Conservation (phyloP, 1,284 basidiomycete genomes). For the Exobasidium cylindrosporum region DNA sequence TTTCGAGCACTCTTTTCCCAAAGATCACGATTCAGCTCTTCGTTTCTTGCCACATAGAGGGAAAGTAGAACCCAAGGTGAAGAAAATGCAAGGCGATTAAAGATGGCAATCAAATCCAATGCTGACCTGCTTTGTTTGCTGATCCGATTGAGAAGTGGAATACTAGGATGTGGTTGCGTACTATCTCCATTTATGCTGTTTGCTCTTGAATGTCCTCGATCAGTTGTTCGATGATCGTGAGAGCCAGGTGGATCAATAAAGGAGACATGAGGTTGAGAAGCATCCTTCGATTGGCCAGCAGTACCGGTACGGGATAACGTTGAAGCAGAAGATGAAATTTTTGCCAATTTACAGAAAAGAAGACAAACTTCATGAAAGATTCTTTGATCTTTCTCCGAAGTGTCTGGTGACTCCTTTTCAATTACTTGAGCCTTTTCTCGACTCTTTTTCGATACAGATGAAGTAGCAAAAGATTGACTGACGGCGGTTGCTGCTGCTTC, state of each 20-base stretch:
- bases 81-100: constrained; percentile 51
- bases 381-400: constrained; percentile 7
- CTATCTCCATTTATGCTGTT: constrained; percentile 5
- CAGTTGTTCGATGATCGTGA: constrained; percentile 10
- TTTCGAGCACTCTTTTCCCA: constrained; percentile 38
- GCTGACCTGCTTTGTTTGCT: constrained; percentile 21
- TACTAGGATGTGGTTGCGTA: neutral
- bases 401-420: constrained; percentile 14
- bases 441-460: constrained; percentile 27
- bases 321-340: neutral
- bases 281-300: constrained; percentile 1
- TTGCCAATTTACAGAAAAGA: constrained; percentile 13
- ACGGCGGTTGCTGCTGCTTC: constrained; percentile 44
- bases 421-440: constrained; percentile 12
- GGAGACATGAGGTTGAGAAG: constrained; percentile 11
- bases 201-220: neutral
- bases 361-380: constrained; percentile 35
- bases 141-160: neutral
- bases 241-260: constrained; percentile 18
- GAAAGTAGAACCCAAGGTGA: constrained; percentile 39
- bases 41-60: neutral
- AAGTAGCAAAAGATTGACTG: constrained; percentile 14
- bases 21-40: constrained; percentile 14
- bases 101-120: constrained; percentile 46
- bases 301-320: neutral